Base-by-base conservation (phyloP, 2,329 filamentous ascomycete genomes). In the Aspergillus niger region DNA sequence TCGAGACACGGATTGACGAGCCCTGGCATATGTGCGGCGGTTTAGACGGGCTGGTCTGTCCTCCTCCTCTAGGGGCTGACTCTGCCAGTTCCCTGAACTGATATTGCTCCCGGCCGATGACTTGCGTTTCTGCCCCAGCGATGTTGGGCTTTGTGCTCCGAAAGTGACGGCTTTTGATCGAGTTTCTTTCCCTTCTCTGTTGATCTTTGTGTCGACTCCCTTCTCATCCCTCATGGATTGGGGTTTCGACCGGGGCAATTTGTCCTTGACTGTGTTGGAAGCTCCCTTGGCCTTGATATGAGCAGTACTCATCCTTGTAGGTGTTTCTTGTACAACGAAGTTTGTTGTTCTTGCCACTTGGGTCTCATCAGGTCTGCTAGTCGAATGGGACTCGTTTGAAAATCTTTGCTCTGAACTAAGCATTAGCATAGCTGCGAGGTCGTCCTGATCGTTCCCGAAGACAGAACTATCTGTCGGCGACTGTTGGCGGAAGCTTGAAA, bases 381-480 rank as follows among this genome's bases (percentile, higher is more conserved):
- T 6, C 1, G 11, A 11, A n/a, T 26, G 15, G 3, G 13, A 5
- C 32, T 13, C 7, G 43, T 26, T 30, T 20, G 20, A 32, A 1
- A n/a, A 22, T 22, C 8, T 15, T 20, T 58, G 50, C 4, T 69
- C 65, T 2, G 66, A 62, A 2, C 64, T 67, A 7, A 69, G 66
- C 36, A 69, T 67, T 22, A 76, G 64, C 48, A 75, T 64, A 55
- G 65, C 67, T 17, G 68, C 67, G 43, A 76, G 65, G n/a, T 75
- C 71, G 38, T 60, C 66, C 1, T 67, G 53, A 20, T 70, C 69
- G 17, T 66, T 65, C 10, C 64, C 68, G 2, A 65, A 59, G 5
- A 64, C 65, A 7, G 55, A 53, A 11, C 50, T 62, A 44, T 60
- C 59, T 5, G 49, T 44, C 5, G 63, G 60, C 2, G 67, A 20